phyloP scores from a whole-genome alignment of 2,329 filamentous ascomycete genomes.

The Claviceps sp. region DNA sequence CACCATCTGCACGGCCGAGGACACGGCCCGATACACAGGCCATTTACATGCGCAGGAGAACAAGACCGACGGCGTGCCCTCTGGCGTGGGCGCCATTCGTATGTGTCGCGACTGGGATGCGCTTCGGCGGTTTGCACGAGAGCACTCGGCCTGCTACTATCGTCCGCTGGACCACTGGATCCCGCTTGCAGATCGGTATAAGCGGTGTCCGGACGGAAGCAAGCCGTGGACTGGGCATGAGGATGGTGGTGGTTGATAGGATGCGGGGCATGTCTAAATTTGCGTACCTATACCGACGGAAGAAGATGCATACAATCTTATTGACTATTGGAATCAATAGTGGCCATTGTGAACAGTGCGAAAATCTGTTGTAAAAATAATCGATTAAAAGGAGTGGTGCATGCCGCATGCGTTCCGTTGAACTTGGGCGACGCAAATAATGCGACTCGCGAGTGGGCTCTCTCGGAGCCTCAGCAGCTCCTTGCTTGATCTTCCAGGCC shows the following conservation, averaged over 20 bases:
- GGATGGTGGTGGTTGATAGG: not conserved
- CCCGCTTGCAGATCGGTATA: conserved; percentile 1
- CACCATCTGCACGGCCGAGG: conserved; percentile 18
- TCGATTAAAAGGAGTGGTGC: no score
- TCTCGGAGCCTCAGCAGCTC: no score
- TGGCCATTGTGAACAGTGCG: no score
- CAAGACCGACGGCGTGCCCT: conserved; percentile 3
- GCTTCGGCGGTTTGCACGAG: conserved; percentile 12
- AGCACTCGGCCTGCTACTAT: conserved; percentile 9
- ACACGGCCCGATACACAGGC: conserved; percentile 15
- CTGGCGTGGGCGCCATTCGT: conserved; percentile 13
- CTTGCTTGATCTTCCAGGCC: no score
- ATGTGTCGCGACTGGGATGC: conserved; percentile 16
- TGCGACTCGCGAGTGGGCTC: no score
- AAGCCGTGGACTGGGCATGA: not conserved
- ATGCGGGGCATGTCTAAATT: not conserved
- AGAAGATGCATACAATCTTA: not conserved
- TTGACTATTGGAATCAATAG: no score
- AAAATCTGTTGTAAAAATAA: no score
- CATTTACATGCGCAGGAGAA: not conserved
- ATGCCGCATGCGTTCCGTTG: no score
- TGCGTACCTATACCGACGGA: not conserved
- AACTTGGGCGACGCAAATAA: no score
- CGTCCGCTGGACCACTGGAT: not conserved
- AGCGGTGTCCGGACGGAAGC: conserved; percentile 5